Evolutionary conservation across 2,329 filamentous ascomycete species (phyloP).

Genomic region (Fragosphaeria purpurea): DNA sequence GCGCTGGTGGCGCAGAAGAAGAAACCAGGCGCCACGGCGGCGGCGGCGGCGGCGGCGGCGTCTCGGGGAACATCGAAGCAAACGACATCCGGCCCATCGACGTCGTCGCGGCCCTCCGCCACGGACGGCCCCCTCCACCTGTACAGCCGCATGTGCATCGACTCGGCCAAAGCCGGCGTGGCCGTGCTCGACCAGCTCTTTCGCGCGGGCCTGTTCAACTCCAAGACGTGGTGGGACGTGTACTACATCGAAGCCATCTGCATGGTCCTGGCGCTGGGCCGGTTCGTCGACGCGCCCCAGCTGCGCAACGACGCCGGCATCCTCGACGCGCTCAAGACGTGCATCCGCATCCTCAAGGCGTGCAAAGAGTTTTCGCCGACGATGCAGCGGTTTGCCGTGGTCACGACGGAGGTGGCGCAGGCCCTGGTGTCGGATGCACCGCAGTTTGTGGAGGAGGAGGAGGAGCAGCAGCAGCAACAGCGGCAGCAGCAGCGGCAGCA

Average conservation of each 20-base stretch:
- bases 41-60: neutral
- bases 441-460: neutral
- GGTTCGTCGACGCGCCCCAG: slow-evolving; percentile 7
- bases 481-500: neutral
- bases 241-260: slow-evolving; percentile 12
- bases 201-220: slow-evolving; percentile 10
- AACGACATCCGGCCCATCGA: neutral
- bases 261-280: slow-evolving; percentile 13
- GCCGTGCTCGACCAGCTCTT: slow-evolving; percentile 10
- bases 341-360: slow-evolving; percentile 8
- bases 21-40: neutral
- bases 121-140: neutral
- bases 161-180: slow-evolving; percentile 10
- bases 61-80: neutral
- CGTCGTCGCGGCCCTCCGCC: neutral
- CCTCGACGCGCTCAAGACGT: slow-evolving; percentile 5
- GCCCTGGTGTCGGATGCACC: slow-evolving; percentile 3
- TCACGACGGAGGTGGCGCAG: slow-evolving; percentile 11
- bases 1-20: slow-evolving; percentile 7
- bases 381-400: slow-evolving; percentile 11
- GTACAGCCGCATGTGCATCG: slow-evolving; percentile 7
- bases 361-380: slow-evolving; percentile 13
- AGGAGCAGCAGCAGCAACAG: neutral
- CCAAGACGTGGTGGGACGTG: slow-evolving; percentile 14
- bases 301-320: slow-evolving; percentile 5